Conservation (phyloP, 164 flowering plant genomes). For the Paratinospora sagittata region DNA sequence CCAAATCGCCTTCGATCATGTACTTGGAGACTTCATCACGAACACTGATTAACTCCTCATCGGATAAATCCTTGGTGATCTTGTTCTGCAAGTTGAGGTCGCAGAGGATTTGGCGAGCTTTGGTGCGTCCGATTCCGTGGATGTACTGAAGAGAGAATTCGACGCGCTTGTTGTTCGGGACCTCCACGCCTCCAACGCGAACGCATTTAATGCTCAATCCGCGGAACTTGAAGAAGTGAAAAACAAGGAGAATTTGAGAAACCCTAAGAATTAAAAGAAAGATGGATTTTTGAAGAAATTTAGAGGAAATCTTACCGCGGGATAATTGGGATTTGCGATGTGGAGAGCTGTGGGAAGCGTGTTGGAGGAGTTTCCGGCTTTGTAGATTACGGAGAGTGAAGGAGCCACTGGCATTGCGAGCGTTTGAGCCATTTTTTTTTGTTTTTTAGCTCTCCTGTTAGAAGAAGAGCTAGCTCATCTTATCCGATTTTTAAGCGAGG, state of each 20-base stretch:
- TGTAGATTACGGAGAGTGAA: slow-evolving; percentile 49
- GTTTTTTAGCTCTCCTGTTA: background rate
- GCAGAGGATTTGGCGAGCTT: slow-evolving; percentile 54
- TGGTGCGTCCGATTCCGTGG: slow-evolving; percentile 80
- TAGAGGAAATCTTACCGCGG: slow-evolving; percentile 5
- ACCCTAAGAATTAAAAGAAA: background rate
- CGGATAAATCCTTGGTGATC: slow-evolving; percentile 70
- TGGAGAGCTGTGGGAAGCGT: slow-evolving; percentile 27
- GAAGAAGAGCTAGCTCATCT: too few species aligned
- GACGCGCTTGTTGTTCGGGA: slow-evolving; percentile 83
- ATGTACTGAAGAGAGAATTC: slow-evolving; percentile 87
- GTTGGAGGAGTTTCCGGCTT: slow-evolving; percentile 17
- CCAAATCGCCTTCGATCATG: slow-evolving; percentile 95
- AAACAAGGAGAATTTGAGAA: background rate
- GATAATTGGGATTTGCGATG: slow-evolving; percentile 27
- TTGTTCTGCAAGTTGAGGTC: slow-evolving; percentile 74
- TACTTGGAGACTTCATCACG: slow-evolving; percentile 90
- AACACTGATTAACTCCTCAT: slow-evolving; percentile 64
- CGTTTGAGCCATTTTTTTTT: slow-evolving; percentile 46
- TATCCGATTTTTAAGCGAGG: background rate
- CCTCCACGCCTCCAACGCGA: slow-evolving; percentile 96
- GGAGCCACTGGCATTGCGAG: slow-evolving; percentile 59
- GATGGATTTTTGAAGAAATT: background rate
- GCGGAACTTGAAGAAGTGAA: slow-evolving; percentile 32
- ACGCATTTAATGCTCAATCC: slow-evolving; percentile 60